Base-by-base conservation (phyloP, 257 asterid species). In the Apocynum venetum region DNA sequence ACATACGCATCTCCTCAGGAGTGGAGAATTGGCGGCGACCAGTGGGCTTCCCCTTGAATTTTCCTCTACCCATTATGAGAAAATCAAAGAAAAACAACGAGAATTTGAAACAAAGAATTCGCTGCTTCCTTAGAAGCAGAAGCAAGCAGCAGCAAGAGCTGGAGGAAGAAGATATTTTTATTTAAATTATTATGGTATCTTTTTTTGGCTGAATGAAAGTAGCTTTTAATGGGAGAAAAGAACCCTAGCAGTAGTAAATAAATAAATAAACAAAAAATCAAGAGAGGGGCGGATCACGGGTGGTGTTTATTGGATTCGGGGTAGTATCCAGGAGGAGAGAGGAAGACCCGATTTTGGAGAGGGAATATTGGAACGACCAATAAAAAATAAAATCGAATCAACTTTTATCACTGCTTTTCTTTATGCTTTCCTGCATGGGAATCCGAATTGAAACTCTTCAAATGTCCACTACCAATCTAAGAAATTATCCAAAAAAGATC, bases 1-100 rank as follows among this genome's bases (percentile, higher is more conserved):
- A 79, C 85, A 52, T 82, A 86, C 90, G 51, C 76, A 86, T 81
- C 85, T 86, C 86, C 59, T 86, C 90, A 1, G 84, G 86, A 47
- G 85, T 84, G 79, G 88, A 78, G 82, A 86, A 86, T 71, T 84
- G 90, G 78, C 90, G 90, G 72, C 86, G 90, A 68, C 90, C 90
- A 74, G 90, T 86, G 75, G 90, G 90, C 67, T 86, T 86, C 63
- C 86, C 88, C 82, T 84, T 86, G 68, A 86, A 86, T 80, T 86
- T 86, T 78, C 90, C 88, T 79, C 90, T 82, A 13, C 88, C 90
- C 90, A 84, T 86, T 68, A 13, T 68, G 48, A 41, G 53, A 38
- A 68, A 68, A 68, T 43, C 14, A 19, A 68, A 43, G 8, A 17
- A 38, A 36, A 5, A 43, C 6, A 19, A 6, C 8, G 36, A 41